A percentile compares a stretch with the other conserved stretches of the same genome.
phyloP scores from a whole-genome alignment of 2,329 filamentous ascomycete genomes.

The Hypoxylon sp. region DNA sequence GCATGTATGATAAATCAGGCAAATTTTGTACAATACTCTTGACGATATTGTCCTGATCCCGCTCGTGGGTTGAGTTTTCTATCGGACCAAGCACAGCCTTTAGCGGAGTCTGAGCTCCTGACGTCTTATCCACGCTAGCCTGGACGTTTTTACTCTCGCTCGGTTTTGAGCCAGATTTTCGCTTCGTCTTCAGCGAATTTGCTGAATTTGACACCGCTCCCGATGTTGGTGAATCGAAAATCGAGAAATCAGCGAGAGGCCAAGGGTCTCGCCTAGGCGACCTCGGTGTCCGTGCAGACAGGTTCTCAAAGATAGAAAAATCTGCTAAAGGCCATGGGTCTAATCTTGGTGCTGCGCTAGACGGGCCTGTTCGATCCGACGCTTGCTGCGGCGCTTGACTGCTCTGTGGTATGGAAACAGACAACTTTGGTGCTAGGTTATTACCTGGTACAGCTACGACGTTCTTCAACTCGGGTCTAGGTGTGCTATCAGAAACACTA shows the following conservation, averaged over 20 bases:
- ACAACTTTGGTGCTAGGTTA: slow-evolving; percentile 23
- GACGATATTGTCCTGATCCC: slow-evolving; percentile 55
- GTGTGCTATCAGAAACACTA: neutral
- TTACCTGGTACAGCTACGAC: slow-evolving; percentile 3
- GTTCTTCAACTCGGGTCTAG: neutral
- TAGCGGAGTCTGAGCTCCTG: slow-evolving; percentile 19
- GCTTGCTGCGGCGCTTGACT: slow-evolving; percentile 22
- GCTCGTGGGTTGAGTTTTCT: slow-evolving; percentile 26
- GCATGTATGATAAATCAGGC: slow-evolving; percentile 64
- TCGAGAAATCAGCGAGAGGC: slow-evolving; percentile 32
- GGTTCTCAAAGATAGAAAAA: slow-evolving; percentile 46
- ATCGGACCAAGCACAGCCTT: slow-evolving; percentile 39
- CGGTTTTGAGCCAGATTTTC: slow-evolving; percentile 13
- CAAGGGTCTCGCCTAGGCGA: slow-evolving; percentile 32
- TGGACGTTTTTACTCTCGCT: slow-evolving; percentile 1
- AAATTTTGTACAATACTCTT: slow-evolving; percentile 57
- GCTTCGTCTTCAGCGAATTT: slow-evolving; percentile 20
- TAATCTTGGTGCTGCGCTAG: slow-evolving; percentile 15
- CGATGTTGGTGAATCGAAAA: slow-evolving; percentile 35
- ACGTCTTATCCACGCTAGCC: slow-evolving; percentile 2
- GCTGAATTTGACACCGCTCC: slow-evolving; percentile 11
- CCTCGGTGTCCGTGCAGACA: slow-evolving; percentile 26
- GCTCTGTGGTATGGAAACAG: slow-evolving; percentile 33
- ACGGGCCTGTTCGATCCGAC: slow-evolving; percentile 2
- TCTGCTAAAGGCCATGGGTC: slow-evolving; percentile 46